Percentiles rank a stretch among this genome's conserved stretches.
Conservation (phyloP, 2,329 filamentous ascomycete species). For the Colletotrichum sp. region DNA sequence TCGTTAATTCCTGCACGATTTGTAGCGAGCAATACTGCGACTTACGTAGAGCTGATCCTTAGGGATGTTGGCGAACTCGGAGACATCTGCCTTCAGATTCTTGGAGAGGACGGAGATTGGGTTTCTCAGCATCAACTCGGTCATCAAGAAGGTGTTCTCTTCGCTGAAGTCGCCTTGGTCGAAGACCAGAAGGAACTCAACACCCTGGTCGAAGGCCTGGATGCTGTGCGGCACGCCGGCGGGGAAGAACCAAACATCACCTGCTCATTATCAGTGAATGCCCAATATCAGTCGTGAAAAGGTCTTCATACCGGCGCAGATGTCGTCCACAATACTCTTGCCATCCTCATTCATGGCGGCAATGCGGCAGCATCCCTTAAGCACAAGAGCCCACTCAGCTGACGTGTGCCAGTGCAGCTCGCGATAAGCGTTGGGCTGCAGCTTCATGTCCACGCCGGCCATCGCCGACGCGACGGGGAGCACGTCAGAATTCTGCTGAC, state of each 20-base stretch:
- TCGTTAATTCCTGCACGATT: not conserved
- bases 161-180: slow-evolving; percentile 64
- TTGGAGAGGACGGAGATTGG: slow-evolving; percentile 60
- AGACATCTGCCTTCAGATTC: slow-evolving; percentile 53
- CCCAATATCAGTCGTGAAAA: not conserved
- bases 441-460: slow-evolving; percentile 65
- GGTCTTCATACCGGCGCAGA: slow-evolving; percentile 34
- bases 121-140: slow-evolving; percentile 56
- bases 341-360: slow-evolving; percentile 58
- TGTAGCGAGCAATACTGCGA: not conserved
- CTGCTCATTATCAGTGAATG: slow-evolving; percentile 21
- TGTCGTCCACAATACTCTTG: slow-evolving; percentile 50
- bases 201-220: slow-evolving; percentile 59
- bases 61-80: slow-evolving; percentile 53
- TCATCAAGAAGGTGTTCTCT: slow-evolving; percentile 63
- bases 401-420: slow-evolving; percentile 69
- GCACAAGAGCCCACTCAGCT: slow-evolving; percentile 56
- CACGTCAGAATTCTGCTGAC: slow-evolving; percentile 56
- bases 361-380: slow-evolving; percentile 58
- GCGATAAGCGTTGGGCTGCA: slow-evolving; percentile 62
- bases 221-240: slow-evolving; percentile 55
- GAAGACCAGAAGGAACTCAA: slow-evolving; percentile 66
- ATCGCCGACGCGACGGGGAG: slow-evolving; percentile 56
- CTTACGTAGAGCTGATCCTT: slow-evolving; percentile 46
- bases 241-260: slow-evolving; percentile 62